phyloP scores from a whole-genome alignment of 192 early-diverging fungal species.

The Coemansia sp. region DNA sequence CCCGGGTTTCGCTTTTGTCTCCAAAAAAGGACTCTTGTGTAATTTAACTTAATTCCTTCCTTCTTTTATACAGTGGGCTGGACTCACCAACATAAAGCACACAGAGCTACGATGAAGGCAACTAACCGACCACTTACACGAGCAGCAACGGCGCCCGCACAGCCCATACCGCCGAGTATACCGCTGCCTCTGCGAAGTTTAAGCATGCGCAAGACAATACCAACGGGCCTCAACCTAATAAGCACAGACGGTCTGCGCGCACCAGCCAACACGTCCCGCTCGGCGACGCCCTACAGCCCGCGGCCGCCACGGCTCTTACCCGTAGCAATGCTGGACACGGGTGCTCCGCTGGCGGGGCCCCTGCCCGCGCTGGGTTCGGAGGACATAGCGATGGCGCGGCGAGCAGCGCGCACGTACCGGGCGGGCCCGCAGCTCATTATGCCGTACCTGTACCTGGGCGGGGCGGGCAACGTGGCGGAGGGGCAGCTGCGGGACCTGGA shows the following conservation, averaged over 20 bases:
- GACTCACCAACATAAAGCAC: neutral
- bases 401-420: constrained; percentile 34
- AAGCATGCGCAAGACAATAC: constrained; percentile 10
- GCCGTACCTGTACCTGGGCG: constrained; percentile 46
- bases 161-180: neutral
- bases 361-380: neutral
- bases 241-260: constrained; percentile 6
- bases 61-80: neutral
- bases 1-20: neutral
- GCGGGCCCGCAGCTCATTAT: constrained; percentile 45
- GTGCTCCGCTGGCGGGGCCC: neutral
- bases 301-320: neutral
- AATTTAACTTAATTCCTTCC: neutral
- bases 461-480: constrained; percentile 20
- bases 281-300: neutral
- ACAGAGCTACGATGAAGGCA: neutral
- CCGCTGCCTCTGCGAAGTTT: constrained; percentile 9
- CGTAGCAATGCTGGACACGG: neutral
- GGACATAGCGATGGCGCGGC: constrained; percentile 18
- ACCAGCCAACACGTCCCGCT: constrained; percentile 1
- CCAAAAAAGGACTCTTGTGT: neutral
- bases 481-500: constrained; percentile 12
- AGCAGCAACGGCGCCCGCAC: constrained; percentile 12
- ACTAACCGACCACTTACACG: constrained; percentile 13
- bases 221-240: constrained; percentile 12